A percentile compares a stretch with the other conserved stretches of the same genome.
Evolutionary conservation across 345 rosid species (phyloP).

Genomic region (Trapa bicornis): DNA sequence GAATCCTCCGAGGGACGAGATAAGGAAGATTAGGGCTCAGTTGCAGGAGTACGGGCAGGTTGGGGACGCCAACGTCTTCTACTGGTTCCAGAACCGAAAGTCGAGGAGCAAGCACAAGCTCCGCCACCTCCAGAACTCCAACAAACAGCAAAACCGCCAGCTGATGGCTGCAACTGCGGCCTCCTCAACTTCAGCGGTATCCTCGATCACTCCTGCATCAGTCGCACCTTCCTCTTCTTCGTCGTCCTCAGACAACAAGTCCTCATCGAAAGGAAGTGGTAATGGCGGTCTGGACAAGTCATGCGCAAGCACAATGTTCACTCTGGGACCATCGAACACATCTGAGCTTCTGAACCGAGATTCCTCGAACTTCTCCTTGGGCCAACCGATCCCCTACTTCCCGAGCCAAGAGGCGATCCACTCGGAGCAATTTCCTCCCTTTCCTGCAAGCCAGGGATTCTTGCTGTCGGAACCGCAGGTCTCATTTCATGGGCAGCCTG

Average conservation of each 20-base stretch:
- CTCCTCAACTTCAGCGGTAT: slow-evolving; percentile 6
- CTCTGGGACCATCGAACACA: slow-evolving; percentile 25
- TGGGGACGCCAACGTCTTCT: slow-evolving; percentile 94
- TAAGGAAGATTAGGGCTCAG: slow-evolving; percentile 76
- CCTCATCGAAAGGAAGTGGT: slow-evolving; percentile 23
- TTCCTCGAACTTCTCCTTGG: slow-evolving; percentile 30
- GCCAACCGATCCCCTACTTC: slow-evolving; percentile 28
- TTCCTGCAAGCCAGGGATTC: background rate
- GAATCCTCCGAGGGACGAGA: slow-evolving; percentile 97
- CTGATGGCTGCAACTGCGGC: slow-evolving; percentile 2
- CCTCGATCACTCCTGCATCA: slow-evolving; percentile 10
- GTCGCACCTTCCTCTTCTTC: slow-evolving; percentile 26
- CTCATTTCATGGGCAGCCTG: background rate
- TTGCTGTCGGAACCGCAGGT: background rate
- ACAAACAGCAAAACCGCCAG: slow-evolving; percentile 31
- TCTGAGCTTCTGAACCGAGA: slow-evolving; percentile 9
- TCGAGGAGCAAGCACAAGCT: slow-evolving; percentile 94
- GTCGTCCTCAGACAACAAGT: slow-evolving; percentile 56
- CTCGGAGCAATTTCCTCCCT: slow-evolving; percentile 44
- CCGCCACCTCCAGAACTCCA: slow-evolving; percentile 57
- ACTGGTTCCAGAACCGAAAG: slow-evolving; percentile 98
- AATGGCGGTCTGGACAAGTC: slow-evolving; percentile 27
- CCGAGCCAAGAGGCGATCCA: slow-evolving; percentile 25
- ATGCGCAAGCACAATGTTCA: slow-evolving; percentile 22
- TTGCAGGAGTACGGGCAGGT: slow-evolving; percentile 95